Conservation (phyloP, 2,329 filamentous ascomycete species). For the Trichoderma sp. region DNA sequence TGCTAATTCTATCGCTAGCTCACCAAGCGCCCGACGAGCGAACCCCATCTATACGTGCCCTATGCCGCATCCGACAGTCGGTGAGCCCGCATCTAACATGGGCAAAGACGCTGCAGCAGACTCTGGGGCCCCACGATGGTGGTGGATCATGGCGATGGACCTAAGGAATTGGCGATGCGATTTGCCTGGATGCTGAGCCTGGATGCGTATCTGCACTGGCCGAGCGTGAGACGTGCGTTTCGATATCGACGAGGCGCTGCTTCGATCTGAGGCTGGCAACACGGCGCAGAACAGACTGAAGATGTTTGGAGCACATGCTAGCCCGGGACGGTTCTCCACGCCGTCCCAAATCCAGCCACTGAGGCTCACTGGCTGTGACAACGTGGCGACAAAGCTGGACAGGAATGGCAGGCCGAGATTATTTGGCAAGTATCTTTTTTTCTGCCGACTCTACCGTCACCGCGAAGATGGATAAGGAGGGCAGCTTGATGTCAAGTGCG, state of each 20-base stretch:
- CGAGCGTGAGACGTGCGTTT: not conserved
- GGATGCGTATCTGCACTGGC: not conserved
- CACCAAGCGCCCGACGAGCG: not conserved
- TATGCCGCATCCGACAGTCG: constrained; percentile 42
- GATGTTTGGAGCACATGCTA: not conserved
- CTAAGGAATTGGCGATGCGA: constrained; percentile 4
- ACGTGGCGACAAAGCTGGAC: constrained; percentile 33
- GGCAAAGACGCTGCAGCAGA: constrained; percentile 23
- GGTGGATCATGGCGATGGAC: constrained; percentile 19
- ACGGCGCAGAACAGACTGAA: not conserved
- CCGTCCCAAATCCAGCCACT: constrained; percentile 28
- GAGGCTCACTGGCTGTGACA: constrained; percentile 34
- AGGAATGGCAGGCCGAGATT: constrained; percentile 32
- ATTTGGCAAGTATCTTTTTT: constrained; percentile 1
- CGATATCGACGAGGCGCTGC: constrained; percentile 1
- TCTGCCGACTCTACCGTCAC: constrained; percentile 7
- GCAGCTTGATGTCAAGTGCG: not conserved
- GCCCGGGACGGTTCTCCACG: constrained; percentile 6
- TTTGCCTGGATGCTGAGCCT: not conserved
- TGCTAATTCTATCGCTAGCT: not conserved
- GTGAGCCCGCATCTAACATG: constrained; percentile 35
- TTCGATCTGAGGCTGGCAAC: not conserved
- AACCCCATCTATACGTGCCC: not conserved
- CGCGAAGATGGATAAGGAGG: not conserved
- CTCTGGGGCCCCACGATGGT: constrained; percentile 37